phyloP scores from a whole-genome alignment of 2,329 filamentous ascomycete species.

The Pyrenophora teres region DNA sequence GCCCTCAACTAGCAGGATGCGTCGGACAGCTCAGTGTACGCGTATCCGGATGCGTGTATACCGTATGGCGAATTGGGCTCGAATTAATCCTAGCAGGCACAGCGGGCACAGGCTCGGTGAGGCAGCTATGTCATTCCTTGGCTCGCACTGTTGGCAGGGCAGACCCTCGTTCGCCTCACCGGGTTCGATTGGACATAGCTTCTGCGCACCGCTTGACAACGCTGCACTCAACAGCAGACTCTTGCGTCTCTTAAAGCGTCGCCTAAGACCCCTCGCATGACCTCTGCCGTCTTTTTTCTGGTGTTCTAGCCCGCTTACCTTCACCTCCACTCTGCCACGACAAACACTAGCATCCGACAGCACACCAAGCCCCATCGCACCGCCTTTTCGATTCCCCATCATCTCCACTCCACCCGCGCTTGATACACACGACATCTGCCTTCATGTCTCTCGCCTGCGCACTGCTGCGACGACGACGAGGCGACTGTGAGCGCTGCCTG shows the following conservation, averaged over 20 bases:
- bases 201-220: slow-evolving; percentile 6
- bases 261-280: slow-evolving; percentile 6
- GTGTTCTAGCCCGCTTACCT: slow-evolving; percentile 9
- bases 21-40: slow-evolving; percentile 13
- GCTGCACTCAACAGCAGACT: slow-evolving; percentile 5
- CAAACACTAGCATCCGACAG: slow-evolving; percentile 14
- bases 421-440: slow-evolving; percentile 9
- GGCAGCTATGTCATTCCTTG: slow-evolving; percentile 20
- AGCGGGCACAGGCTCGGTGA: slow-evolving; percentile 8
- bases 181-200: slow-evolving; percentile 8
- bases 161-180: slow-evolving; percentile 16
- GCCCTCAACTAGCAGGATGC: slow-evolving; percentile 1
- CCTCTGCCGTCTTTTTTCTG: background rate
- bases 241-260: slow-evolving; percentile 2
- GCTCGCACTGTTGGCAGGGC: slow-evolving; percentile 3
- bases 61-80: background rate
- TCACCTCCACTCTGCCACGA: slow-evolving; percentile 15
- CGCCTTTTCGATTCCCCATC: slow-evolving; percentile 8
- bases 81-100: slow-evolving; percentile 3
- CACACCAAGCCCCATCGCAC: slow-evolving; percentile 8
- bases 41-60: slow-evolving; percentile 11
- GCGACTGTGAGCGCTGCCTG: slow-evolving; percentile 39
- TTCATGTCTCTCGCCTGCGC: slow-evolving; percentile 38
- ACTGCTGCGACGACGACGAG: slow-evolving; percentile 25
- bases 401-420: slow-evolving; percentile 6